These are phyloP conservation scores for Castanea mollissima DNA, from an alignment of 306 rosid genomes.

Conservation along the genomic window DNA sequence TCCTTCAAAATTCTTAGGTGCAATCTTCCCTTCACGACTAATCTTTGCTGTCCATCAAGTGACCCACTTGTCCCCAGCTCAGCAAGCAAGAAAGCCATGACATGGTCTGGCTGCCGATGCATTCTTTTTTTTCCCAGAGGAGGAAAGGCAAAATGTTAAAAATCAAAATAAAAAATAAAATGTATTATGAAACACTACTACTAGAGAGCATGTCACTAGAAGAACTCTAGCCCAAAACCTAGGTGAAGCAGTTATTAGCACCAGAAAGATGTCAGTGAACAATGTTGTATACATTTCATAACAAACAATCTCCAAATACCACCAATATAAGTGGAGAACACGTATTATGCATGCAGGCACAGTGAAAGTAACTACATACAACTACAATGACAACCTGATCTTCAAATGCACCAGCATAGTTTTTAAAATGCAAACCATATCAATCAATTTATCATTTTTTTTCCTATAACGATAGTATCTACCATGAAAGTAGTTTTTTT, in stretches of 20 bases:
- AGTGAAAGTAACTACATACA: no score
- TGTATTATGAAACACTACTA: not conserved
- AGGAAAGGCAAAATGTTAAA: not conserved
- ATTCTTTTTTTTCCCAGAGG: slow-evolving; percentile 40
- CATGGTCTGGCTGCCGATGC: slow-evolving; percentile 98
- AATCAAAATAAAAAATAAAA: not conserved
- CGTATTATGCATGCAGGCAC: no score
- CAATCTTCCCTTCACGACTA: slow-evolving; percentile 96
- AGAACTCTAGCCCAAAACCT: not conserved
- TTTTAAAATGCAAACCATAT: no score
- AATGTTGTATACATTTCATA: not conserved
- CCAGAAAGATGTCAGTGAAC: not conserved
- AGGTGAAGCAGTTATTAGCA: not conserved
- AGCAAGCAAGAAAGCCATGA: slow-evolving; percentile 91
- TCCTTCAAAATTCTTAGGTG: slow-evolving; percentile 97
- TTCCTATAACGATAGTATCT: no score
- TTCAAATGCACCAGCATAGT: no score
- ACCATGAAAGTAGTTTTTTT: no score
- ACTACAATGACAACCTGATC: no score
- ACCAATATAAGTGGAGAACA: not conserved
- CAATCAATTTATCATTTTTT: no score
- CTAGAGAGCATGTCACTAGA: not conserved
- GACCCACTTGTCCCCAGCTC: slow-evolving; percentile 98
- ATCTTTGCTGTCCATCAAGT: slow-evolving; percentile 91
- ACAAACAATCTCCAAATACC: not conserved